phyloP scores from a whole-genome alignment of 805 yeast species.

The Lipomyces japonicus region DNA sequence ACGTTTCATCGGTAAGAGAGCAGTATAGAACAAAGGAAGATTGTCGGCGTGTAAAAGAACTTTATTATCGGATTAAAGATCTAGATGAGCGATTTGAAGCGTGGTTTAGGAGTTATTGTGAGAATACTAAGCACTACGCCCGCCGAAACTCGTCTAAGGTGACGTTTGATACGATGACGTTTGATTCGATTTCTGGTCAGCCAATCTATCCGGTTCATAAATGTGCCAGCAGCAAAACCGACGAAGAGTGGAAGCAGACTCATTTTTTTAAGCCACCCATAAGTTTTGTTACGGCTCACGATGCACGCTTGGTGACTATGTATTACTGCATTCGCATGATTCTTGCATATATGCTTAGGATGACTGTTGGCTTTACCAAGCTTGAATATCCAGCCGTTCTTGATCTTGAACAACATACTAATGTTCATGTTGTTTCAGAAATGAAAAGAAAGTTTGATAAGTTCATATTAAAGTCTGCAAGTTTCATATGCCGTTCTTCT shows the following conservation, averaged over 20 bases:
- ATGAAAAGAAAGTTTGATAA: background rate
- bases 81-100: background rate
- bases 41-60: conserved; percentile 1
- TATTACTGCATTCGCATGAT: conserved; percentile 4
- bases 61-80: conserved; percentile 1
- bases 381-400: background rate
- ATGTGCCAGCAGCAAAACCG: background rate
- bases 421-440: background rate
- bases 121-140: conserved; percentile 2
- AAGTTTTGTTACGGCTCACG: conserved; percentile 9
- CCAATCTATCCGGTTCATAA: background rate
- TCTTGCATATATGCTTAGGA: conserved; percentile 4
- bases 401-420: background rate
- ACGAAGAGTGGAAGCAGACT: conserved; percentile 8
- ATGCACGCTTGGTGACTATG: conserved; percentile 6
- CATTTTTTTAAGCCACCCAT: conserved; percentile 15
- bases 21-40: background rate
- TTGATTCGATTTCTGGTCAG: conserved; percentile 1
- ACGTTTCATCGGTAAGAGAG: conserved; percentile 1
- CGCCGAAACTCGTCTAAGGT: background rate
- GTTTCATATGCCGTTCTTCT: conserved; percentile 8
- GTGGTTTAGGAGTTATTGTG: conserved; percentile 7
- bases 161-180: background rate
- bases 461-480: background rate
- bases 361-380: background rate